These are phyloP conservation scores for Komagataella mondaviorum DNA, from an alignment of 805 yeast species.

Conservation along the genomic window DNA sequence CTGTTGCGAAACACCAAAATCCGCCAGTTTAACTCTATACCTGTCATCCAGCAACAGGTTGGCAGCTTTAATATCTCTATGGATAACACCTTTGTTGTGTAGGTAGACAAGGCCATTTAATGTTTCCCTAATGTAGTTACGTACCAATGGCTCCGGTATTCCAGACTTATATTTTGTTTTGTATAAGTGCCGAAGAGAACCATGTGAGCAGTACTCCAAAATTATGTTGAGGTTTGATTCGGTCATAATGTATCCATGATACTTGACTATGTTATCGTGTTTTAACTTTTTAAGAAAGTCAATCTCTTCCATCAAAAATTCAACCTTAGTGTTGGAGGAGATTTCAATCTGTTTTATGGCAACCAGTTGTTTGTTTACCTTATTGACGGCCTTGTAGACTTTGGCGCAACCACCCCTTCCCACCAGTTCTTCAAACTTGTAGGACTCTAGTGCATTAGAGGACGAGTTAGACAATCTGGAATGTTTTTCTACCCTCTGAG, in stretches of 20 bases:
- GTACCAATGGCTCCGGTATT: constrained; percentile 40
- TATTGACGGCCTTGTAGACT: constrained; percentile 56
- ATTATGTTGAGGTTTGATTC: constrained; percentile 39
- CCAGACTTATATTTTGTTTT: constrained; percentile 29
- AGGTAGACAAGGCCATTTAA: constrained; percentile 48
- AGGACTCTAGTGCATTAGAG: constrained; percentile 30
- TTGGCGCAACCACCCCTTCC: constrained; percentile 91
- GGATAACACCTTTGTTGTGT: constrained; percentile 64
- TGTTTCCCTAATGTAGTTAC: constrained; percentile 37
- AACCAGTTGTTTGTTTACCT: constrained; percentile 49
- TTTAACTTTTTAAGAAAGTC: constrained; percentile 49
- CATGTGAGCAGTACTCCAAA: constrained; percentile 53
- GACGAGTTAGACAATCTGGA: constrained; percentile 17
- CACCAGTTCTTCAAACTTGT: constrained; percentile 43
- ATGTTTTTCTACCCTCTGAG: constrained; percentile 32
- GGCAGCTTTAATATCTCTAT: constrained; percentile 80
- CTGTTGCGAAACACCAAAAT: constrained; percentile 67
- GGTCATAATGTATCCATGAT: constrained; percentile 53
- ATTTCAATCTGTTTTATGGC: constrained; percentile 74
- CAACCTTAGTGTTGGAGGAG: constrained; percentile 29
- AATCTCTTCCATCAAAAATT: constrained; percentile 49
- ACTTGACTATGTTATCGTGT: constrained; percentile 55
- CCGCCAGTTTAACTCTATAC: constrained; percentile 82
- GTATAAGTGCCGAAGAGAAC: constrained; percentile 45
- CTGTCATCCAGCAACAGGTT: constrained; percentile 59